Evolutionary conservation across 345 rosid species (phyloP).

Genomic region (Eucalyptus viminalis): DNA sequence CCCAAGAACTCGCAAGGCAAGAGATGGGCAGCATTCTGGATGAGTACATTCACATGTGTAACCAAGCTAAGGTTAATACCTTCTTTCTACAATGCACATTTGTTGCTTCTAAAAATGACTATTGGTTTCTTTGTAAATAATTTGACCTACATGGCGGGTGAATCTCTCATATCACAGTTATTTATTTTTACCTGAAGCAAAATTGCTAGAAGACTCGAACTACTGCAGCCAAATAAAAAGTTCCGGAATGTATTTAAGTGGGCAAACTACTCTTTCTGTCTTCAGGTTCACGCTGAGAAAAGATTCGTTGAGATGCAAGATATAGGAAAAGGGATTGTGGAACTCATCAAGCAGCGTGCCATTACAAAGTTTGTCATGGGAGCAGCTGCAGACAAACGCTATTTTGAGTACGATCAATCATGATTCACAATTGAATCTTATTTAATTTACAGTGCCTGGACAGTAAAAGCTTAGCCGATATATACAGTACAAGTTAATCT

Average conservation of each 20-base stretch:
- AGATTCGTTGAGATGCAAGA: constrained; percentile 33
- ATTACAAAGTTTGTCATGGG: constrained; percentile 68
- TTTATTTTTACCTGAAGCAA: background rate
- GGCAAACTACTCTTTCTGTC: background rate
- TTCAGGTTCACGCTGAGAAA: constrained; percentile 33
- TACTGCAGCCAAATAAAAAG: background rate
- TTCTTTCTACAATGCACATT: background rate
- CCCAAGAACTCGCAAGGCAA: background rate
- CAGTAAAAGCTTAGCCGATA: background rate
- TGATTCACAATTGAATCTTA: background rate
- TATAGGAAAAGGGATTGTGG: constrained; percentile 52
- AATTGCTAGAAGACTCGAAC: background rate
- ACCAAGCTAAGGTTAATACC: constrained; percentile 4
- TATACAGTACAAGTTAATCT: background rate
- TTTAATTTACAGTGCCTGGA: background rate
- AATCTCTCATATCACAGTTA: background rate
- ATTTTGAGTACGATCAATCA: constrained; percentile 19
- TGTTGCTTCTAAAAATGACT: background rate
- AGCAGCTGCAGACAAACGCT: constrained; percentile 57
- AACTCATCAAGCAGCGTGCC: constrained; percentile 35
- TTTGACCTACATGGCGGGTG: background rate
- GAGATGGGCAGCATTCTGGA: constrained; percentile 6
- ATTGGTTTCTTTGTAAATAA: background rate
- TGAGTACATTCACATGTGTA: constrained; percentile 15
- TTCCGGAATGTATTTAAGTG: background rate